phyloP scores from a whole-genome alignment of 2,329 filamentous ascomycete genomes.

The Paecilomyces dactylethromorphus region DNA sequence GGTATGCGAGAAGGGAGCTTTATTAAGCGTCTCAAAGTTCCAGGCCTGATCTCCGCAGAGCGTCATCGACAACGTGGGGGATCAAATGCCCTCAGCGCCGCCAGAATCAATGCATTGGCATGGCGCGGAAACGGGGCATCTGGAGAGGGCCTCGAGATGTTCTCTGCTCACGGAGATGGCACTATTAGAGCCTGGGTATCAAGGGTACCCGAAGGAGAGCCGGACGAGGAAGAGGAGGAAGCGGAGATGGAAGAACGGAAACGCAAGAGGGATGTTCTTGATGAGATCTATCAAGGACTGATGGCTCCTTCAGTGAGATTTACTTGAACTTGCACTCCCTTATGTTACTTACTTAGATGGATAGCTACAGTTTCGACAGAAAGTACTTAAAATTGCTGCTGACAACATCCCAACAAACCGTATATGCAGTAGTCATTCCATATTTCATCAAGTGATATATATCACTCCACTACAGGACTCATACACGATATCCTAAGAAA shows the following conservation, averaged over 20 bases:
- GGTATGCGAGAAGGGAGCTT: slow-evolving; percentile 71
- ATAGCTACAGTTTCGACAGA: background rate
- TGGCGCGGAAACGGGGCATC: slow-evolving; percentile 63
- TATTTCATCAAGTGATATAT: too few species aligned
- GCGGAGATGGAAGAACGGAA: slow-evolving; percentile 49
- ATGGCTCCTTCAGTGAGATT: slow-evolving; percentile 67
- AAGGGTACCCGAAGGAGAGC: slow-evolving; percentile 43
- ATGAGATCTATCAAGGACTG: slow-evolving; percentile 72
- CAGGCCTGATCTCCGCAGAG: slow-evolving; percentile 43
- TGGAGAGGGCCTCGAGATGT: slow-evolving; percentile 59
- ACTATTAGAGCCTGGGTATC: slow-evolving; percentile 76
- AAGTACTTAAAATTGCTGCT: background rate
- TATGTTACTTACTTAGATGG: background rate
- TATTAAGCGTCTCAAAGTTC: slow-evolving; percentile 63
- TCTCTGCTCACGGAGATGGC: slow-evolving; percentile 78
- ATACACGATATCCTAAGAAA: too few species aligned
- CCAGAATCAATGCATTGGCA: slow-evolving; percentile 65
- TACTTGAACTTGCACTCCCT: slow-evolving; percentile 12
- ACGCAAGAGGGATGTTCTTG: slow-evolving; percentile 69
- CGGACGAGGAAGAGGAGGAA: slow-evolving; percentile 36
- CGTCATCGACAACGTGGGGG: slow-evolving; percentile 31
- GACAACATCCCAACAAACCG: too few species aligned
- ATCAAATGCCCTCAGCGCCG: slow-evolving; percentile 44
- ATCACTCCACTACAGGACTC: too few species aligned
- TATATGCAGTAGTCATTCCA: too few species aligned